Percentiles rank a stretch among this genome's conserved stretches.
Conservation (phyloP, 306 rosid genomes). For the Elaeagnus macrophylla region DNA sequence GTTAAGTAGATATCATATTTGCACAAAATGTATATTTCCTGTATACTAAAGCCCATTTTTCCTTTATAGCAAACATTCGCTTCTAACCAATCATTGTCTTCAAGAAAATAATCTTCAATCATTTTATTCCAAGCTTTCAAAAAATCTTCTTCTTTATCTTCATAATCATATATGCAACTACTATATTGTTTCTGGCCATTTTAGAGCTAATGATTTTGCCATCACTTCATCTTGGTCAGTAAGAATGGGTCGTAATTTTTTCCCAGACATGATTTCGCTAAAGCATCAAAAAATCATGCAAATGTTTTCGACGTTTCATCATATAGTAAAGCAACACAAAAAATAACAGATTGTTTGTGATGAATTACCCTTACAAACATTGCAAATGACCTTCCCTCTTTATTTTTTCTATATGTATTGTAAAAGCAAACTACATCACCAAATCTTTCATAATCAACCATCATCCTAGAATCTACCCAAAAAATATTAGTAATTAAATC, state of each 20-base stretch:
- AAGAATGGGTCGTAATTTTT: conserved; percentile 8
- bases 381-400: conserved; percentile 10
- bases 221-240: conserved; percentile 3
- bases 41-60: background rate
- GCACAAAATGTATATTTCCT: background rate
- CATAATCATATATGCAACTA: conserved; percentile 8
- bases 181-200: background rate
- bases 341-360: too few species aligned
- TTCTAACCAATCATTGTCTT: conserved; percentile 3
- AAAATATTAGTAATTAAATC: conserved; percentile 3
- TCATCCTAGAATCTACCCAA: conserved; percentile 5
- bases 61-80: background rate
- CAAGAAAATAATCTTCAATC: conserved; percentile 6
- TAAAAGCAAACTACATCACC: conserved; percentile 14
- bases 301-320: conserved; percentile 6
- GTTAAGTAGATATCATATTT: background rate
- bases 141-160: conserved; percentile 10
- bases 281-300: conserved; percentile 13
- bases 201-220: conserved; percentile 3
- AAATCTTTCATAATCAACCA: background rate
- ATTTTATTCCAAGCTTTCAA: conserved; percentile 8
- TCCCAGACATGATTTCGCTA: conserved; percentile 2
- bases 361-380: conserved; percentile 11
- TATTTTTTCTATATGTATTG: background rate
- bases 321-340: conserved; percentile 7